A percentile compares a stretch with the other conserved stretches of the same genome.
Evolutionary conservation across 257 asterid species (phyloP).

Genomic region (Linderniella brevidens): DNA sequence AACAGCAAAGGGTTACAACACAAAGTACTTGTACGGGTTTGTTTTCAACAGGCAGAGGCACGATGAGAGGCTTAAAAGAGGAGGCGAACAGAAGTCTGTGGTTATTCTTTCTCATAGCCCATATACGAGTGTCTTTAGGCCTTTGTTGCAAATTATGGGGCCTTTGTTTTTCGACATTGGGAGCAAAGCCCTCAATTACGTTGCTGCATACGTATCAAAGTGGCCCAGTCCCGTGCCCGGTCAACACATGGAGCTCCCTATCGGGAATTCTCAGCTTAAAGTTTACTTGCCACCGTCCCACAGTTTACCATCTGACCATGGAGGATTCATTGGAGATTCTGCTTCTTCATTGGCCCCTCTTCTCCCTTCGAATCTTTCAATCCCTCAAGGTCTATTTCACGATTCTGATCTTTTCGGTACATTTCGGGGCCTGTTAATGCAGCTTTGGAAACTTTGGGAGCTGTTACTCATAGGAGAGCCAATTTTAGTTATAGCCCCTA

Average conservation of each 20-base stretch:
- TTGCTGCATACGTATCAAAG: slow-evolving; percentile 69
- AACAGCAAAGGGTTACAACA: not conserved
- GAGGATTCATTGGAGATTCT: slow-evolving; percentile 72
- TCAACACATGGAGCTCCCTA: slow-evolving; percentile 74
- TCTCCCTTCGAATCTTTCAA: slow-evolving; percentile 71
- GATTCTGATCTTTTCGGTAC: slow-evolving; percentile 92
- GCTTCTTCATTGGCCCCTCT: slow-evolving; percentile 84
- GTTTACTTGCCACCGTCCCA: slow-evolving; percentile 88
- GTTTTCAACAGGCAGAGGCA: slow-evolving; percentile 97
- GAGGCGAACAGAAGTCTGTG: slow-evolving; percentile 95
- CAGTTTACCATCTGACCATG: slow-evolving; percentile 75
- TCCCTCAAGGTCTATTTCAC: slow-evolving; percentile 90
- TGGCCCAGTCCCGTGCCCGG: slow-evolving; percentile 93
- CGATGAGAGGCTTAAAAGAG: slow-evolving; percentile 86
- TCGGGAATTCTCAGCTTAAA: slow-evolving; percentile 74
- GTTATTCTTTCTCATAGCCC: slow-evolving; percentile 87
- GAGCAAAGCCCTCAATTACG: slow-evolving; percentile 64
- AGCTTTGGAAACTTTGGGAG: slow-evolving; percentile 97
- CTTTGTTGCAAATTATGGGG: slow-evolving; percentile 86
- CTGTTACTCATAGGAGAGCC: slow-evolving; percentile 86
- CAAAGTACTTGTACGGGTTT: slow-evolving; percentile 72
- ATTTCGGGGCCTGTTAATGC: slow-evolving; percentile 73
- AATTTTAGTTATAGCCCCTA: slow-evolving; percentile 75
- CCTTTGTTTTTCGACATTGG: slow-evolving; percentile 91
- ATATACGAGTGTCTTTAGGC: slow-evolving; percentile 80